Evolutionary conservation across 257 asterid genomes (phyloP).

Genomic region (Anisodus tanguticus): DNA sequence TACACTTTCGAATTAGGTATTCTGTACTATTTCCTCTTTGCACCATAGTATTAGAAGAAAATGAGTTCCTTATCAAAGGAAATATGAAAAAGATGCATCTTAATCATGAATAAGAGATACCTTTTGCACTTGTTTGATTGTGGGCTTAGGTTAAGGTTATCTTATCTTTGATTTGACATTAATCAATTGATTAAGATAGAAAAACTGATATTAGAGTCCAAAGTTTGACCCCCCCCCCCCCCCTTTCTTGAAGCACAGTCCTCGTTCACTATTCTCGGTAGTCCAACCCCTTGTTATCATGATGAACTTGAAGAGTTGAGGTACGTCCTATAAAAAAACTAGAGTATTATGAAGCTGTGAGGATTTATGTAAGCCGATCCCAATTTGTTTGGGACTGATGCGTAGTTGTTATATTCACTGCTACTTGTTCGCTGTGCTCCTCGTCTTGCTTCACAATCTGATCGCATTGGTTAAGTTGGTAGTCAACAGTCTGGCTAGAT

Average conservation of each 20-base stretch:
- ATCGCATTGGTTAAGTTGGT: background rate
- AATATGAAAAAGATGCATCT: background rate
- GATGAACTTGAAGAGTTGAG: background rate
- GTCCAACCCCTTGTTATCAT: background rate
- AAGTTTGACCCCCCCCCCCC: background rate
- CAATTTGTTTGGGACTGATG: background rate
- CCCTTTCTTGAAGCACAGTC: background rate
- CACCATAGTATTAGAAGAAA: background rate
- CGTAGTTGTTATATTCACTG: background rate
- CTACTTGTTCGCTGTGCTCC: background rate
- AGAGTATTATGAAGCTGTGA: background rate
- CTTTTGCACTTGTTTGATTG: background rate
- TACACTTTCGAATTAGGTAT: background rate
- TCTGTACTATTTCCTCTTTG: background rate
- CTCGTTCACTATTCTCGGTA: background rate
- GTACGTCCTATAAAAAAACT: background rate
- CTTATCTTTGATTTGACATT: background rate
- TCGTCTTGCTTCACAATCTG: background rate
- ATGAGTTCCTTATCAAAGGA: constrained; percentile 16
- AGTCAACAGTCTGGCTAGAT: too few species aligned
- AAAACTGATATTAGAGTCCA: background rate
- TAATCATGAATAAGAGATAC: background rate
- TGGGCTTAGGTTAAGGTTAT: background rate
- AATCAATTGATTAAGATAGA: background rate
- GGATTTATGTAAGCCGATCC: background rate